phyloP scores from a whole-genome alignment of 306 rosid species.

The Prunus padus region DNA sequence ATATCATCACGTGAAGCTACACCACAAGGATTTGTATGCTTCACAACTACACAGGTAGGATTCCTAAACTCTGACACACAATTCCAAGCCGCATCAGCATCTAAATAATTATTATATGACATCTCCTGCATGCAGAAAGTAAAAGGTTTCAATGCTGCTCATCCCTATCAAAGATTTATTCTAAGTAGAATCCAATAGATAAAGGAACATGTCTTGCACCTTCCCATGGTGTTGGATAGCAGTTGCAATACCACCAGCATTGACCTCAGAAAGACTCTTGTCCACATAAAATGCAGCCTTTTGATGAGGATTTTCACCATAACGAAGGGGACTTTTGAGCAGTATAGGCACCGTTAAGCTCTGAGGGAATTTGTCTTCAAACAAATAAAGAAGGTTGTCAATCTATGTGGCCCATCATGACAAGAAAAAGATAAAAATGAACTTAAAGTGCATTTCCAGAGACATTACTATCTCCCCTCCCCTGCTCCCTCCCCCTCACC shows the following conservation, averaged over 20 bases:
- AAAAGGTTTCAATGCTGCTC: slow-evolving; percentile 2
- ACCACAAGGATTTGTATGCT: slow-evolving; percentile 95
- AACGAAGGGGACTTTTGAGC: slow-evolving; percentile 68
- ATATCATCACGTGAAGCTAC: slow-evolving; percentile 90
- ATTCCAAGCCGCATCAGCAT: slow-evolving; percentile 98
- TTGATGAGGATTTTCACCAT: slow-evolving; percentile 98
- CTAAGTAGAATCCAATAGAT: neutral
- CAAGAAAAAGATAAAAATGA: neutral
- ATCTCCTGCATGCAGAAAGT: slow-evolving; percentile 62
- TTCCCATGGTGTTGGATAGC: slow-evolving; percentile 90
- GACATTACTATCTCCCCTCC: neutral
- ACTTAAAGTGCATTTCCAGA: neutral
- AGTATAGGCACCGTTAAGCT: slow-evolving; percentile 68
- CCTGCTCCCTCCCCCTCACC: neutral
- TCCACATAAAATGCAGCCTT: slow-evolving; percentile 84
- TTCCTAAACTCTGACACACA: slow-evolving; percentile 75
- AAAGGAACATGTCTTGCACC: slow-evolving; percentile 35
- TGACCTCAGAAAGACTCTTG: slow-evolving; percentile 72
- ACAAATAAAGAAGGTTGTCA: slow-evolving; percentile 26
- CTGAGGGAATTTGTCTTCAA: slow-evolving; percentile 78
- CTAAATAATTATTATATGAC: slow-evolving; percentile 91
- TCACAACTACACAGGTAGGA: slow-evolving; percentile 87
- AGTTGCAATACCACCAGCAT: slow-evolving; percentile 90
- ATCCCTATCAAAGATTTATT: neutral
- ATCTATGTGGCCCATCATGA: neutral